Percentiles rank a stretch among this genome's conserved stretches.
Conservation (phyloP, 139 green algal genomes). For the Penium margaritaceum region DNA sequence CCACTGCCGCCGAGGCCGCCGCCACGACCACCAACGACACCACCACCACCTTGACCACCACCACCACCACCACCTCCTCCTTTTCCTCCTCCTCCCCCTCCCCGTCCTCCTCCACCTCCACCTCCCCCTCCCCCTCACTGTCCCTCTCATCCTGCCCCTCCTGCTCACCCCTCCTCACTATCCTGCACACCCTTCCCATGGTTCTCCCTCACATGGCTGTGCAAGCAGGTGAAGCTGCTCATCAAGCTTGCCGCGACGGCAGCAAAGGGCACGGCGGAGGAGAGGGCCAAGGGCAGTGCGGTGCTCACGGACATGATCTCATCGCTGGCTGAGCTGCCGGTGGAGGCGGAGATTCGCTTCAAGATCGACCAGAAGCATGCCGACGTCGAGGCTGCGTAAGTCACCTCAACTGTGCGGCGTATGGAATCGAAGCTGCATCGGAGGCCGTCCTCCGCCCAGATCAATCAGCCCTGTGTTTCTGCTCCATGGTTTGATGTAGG, state of each 20-base stretch:
- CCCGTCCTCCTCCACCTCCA: too few relatives aligned
- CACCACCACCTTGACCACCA: too few relatives aligned
- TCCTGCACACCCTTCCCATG: neutral
- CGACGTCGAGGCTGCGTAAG: conserved; percentile 58
- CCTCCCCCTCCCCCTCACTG: too few relatives aligned
- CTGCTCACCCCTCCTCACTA: too few relatives aligned
- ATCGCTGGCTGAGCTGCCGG: conserved; percentile 63
- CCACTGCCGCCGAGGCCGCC: too few relatives aligned
- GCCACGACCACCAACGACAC: too few relatives aligned
- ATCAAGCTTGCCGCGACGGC: conserved; percentile 60
- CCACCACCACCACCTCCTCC: too few relatives aligned
- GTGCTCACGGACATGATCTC: conserved; percentile 60
- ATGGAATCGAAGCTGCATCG: neutral
- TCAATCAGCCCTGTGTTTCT: neutral
- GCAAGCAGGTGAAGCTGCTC: conserved; percentile 71
- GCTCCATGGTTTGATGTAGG: neutral
- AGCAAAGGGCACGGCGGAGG: conserved; percentile 49
- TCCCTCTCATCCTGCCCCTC: too few relatives aligned
- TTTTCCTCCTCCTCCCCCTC: too few relatives aligned
- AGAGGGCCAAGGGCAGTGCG: conserved; percentile 26
- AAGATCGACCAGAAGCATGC: conserved; percentile 46
- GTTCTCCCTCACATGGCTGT: neutral
- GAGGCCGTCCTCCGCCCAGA: too few relatives aligned
- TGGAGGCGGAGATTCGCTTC: conserved; percentile 65
- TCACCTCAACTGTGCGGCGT: too few relatives aligned